Base-by-base conservation (phyloP, 2,329 filamentous ascomycete genomes). In the Berkeleyomyces rouxiae region DNA sequence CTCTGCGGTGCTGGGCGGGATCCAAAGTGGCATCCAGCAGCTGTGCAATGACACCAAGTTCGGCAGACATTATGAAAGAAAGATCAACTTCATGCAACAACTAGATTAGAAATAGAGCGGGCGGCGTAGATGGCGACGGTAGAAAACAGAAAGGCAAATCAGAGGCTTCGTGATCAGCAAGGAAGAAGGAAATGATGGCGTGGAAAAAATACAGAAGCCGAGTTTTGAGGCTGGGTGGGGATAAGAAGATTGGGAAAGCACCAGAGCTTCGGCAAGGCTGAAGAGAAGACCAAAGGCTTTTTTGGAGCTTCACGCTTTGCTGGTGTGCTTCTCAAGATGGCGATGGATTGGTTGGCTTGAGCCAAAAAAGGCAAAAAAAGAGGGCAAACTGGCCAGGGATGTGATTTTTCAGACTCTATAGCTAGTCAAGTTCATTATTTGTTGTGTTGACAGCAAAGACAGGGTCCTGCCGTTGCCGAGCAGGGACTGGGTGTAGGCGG, bases 11-110 rank as follows among this genome's bases (percentile, higher is more conserved):
- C 74, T 92, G 85, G 67, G 82, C 78, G 16, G 90, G 90, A 75
- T 96, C 89, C 70, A 97, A 82, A 70, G 90, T 97, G 70, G 90
- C 89, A 74, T 95, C 83, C 67, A 99, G 84, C 73, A 97, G 81
- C 79, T 90, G 84, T 67, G 90, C 87, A 73, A 96, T 78, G 65
- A 76, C 75, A 68, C 75, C 76, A 70, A 82, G 77, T 67, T 81
- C 76, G 68, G 78, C 75, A 71, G 80, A 79, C 81, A 83, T 83
- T 71, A 67, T 78, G 58, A 39, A 31, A 40, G 47, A 46, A 39
- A 23, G 33, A 57, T 49, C 57, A 58, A 59, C 58, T 55, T 43
- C 31, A 47, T 49, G 44, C 46, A 59, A 59, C 46, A 44, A 55
- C 36, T 11, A 59, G 42, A 64, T 64, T 61, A 63, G 46, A 51